Conservation (phyloP, 805 yeast genomes). For the Cyberlindnera euphorbiae region DNA sequence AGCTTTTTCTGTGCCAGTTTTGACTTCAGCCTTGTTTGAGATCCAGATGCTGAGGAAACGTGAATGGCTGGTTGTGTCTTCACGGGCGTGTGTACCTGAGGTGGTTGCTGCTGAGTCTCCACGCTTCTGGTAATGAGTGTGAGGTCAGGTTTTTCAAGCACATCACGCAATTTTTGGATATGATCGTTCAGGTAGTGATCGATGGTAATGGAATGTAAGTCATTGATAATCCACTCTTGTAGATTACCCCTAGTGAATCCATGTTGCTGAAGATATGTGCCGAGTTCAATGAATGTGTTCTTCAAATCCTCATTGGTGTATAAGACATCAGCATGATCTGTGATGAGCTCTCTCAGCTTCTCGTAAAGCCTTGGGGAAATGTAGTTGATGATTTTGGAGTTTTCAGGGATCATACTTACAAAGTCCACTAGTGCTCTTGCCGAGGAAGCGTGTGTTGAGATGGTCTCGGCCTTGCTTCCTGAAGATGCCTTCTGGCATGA, state of each 20-base stretch:
- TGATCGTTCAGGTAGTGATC: conserved; percentile 20
- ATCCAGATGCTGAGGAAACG: too few species aligned
- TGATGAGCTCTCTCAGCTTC: conserved; percentile 19
- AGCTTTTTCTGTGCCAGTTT: background rate
- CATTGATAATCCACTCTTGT: conserved; percentile 21
- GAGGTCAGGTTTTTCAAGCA: conserved; percentile 10
- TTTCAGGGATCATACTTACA: conserved; percentile 17
- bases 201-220: conserved; percentile 17
- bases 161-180: conserved; percentile 15
- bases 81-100: too few species aligned
- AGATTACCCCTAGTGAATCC: conserved; percentile 20
- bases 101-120: too few species aligned
- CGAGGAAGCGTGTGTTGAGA: conserved; percentile 11
- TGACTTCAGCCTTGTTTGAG: background rate
- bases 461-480: background rate
- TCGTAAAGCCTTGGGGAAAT: conserved; percentile 20
- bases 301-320: conserved; percentile 10
- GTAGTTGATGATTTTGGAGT: conserved; percentile 15
- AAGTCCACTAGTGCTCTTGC: conserved; percentile 17
- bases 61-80: too few species aligned
- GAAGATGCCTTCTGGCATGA: background rate
- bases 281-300: conserved; percentile 13
- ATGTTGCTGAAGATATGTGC: conserved; percentile 12
- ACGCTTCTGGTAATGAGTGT: too few species aligned
- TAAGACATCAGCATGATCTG: conserved; percentile 15